phyloP scores from a whole-genome alignment of 2,329 filamentous ascomycete genomes.

The Hyphodiscus sp. region DNA sequence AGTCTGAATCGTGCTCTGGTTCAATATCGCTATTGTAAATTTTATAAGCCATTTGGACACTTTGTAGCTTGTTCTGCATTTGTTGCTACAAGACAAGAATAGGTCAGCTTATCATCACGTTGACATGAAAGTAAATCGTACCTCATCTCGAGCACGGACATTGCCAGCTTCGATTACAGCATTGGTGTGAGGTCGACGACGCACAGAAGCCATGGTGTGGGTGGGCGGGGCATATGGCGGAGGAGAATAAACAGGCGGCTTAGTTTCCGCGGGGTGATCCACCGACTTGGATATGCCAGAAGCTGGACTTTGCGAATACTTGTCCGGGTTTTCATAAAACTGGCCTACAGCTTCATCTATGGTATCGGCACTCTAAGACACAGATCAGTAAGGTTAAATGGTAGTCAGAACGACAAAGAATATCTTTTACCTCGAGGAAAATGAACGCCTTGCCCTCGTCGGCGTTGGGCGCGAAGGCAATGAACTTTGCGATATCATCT shows the following conservation, averaged over 20 bases:
- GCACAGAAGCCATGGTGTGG: neutral
- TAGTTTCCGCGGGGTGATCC: no score
- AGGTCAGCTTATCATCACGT: conserved; percentile 2
- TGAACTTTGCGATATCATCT: conserved; percentile 7
- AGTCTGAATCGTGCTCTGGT: conserved; percentile 38
- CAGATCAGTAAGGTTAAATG: neutral
- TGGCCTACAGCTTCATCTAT: conserved; percentile 14
- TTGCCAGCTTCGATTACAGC: conserved; percentile 33
- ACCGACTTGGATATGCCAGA: neutral
- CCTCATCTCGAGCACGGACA: conserved; percentile 35
- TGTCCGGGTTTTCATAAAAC: conserved; percentile 14
- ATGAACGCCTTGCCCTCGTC: conserved; percentile 13
- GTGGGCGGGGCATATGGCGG: no score
- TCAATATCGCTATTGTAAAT: conserved; percentile 42
- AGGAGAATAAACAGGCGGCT: no score
- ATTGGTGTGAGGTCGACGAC: conserved; percentile 30
- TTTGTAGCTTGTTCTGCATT: conserved; percentile 37
- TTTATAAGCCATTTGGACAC: conserved; percentile 32
- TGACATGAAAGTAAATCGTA: conserved; percentile 9
- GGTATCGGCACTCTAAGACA: conserved; percentile 5
- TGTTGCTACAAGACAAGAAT: conserved; percentile 30
- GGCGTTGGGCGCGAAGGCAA: conserved; percentile 13
- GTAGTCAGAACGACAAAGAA: neutral
- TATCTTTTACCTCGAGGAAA: conserved; percentile 10
- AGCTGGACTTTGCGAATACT: conserved; percentile 5